phyloP scores from a whole-genome alignment of 768 basidiomycete species.

The Lentinula boryana region DNA sequence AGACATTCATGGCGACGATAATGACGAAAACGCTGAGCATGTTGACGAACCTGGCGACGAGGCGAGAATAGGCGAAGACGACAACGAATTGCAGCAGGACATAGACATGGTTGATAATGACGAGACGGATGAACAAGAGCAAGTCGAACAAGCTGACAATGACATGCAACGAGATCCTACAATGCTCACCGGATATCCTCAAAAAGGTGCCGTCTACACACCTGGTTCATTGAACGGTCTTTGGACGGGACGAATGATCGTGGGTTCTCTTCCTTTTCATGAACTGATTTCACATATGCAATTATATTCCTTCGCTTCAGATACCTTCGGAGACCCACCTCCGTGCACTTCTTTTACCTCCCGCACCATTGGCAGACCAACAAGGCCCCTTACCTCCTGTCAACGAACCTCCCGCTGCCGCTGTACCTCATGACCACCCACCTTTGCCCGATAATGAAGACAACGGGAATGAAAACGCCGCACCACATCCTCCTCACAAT shows the following conservation, averaged over 20 bases:
- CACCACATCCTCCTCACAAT: neutral
- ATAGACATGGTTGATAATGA: neutral
- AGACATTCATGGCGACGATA: neutral
- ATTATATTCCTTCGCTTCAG: constrained; percentile 8
- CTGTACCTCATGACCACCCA: neutral
- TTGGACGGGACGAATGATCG: constrained; percentile 60
- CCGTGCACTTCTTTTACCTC: constrained; percentile 8
- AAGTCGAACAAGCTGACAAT: neutral
- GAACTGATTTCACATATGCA: neutral
- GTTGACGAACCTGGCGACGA: neutral
- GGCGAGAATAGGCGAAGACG: neutral
- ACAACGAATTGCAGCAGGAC: neutral
- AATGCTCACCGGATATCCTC: constrained; percentile 1
- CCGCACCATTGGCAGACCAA: constrained; percentile 12
- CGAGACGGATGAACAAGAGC: neutral
- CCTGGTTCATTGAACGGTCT: constrained; percentile 44
- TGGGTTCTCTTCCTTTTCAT: constrained; percentile 24
- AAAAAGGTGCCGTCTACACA: constrained; percentile 25
- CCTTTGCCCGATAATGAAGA: neutral
- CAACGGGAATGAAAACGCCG: neutral
- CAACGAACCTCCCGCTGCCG: neutral
- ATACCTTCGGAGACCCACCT: constrained; percentile 15
- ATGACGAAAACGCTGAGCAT: neutral
- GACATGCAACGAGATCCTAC: neutral
- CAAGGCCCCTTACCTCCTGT: neutral